Conservation (phyloP, 1,284 basidiomycete species). For the Mixia osmundae region DNA sequence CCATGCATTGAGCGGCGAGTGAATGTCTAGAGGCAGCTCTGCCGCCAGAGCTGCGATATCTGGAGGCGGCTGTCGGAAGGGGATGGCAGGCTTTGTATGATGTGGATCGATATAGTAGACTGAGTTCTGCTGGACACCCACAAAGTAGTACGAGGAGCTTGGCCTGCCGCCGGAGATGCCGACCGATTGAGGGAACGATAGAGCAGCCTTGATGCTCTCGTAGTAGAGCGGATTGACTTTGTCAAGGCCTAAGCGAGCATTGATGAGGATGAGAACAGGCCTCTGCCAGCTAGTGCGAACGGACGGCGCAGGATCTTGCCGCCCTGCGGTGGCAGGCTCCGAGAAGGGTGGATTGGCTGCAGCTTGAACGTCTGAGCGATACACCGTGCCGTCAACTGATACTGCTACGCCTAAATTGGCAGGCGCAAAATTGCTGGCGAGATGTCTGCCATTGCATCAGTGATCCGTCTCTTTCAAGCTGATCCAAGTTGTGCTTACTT, state of each 20-base stretch:
- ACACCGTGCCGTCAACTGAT: slow-evolving; percentile 60
- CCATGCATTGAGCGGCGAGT: not conserved
- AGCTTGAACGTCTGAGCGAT: slow-evolving; percentile 59
- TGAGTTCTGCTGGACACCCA: slow-evolving; percentile 67
- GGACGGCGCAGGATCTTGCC: not conserved
- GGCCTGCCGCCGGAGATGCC: slow-evolving; percentile 91
- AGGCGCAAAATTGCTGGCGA: slow-evolving; percentile 55
- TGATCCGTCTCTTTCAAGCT: not conserved
- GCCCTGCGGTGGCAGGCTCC: slow-evolving; percentile 24
- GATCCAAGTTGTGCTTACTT: slow-evolving; percentile 29
- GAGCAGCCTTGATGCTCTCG: slow-evolving; percentile 70
- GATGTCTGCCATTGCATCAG: slow-evolving; percentile 16
- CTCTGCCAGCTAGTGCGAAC: slow-evolving; percentile 61
- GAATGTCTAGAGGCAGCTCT: slow-evolving; percentile 8
- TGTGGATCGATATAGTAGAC: slow-evolving; percentile 95
- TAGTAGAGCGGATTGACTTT: slow-evolving; percentile 89
- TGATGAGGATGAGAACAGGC: slow-evolving; percentile 68
- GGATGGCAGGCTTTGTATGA: slow-evolving; percentile 55
- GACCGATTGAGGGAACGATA: slow-evolving; percentile 80
- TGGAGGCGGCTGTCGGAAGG: no score
- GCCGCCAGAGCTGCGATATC: slow-evolving; percentile 35
- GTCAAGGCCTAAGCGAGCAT: slow-evolving; percentile 66
- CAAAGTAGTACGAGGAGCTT: slow-evolving; percentile 90
- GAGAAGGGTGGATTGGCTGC: no score
- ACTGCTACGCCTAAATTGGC: slow-evolving; percentile 60